These are phyloP conservation scores for Bipolaris gigantea DNA, from an alignment of 2,329 filamentous ascomycete genomes.

Conservation along the genomic window DNA sequence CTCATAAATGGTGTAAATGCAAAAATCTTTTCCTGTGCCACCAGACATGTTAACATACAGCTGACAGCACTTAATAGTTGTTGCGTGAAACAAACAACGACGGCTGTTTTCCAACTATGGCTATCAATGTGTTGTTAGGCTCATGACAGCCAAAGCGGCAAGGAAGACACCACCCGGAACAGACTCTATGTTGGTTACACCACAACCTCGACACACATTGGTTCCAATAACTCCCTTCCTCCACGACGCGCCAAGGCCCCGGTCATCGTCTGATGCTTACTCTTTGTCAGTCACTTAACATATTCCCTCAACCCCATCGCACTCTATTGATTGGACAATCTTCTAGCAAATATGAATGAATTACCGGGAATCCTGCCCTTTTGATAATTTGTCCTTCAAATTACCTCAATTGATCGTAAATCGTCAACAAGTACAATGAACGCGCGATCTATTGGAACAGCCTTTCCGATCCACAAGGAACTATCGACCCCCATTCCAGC, in stretches of 20 bases:
- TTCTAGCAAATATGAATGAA: background rate
- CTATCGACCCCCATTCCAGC: slow-evolving; percentile 11
- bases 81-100: background rate
- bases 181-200: background rate
- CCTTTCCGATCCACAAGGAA: background rate
- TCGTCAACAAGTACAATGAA: background rate
- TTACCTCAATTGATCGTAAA: background rate
- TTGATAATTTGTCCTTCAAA: background rate
- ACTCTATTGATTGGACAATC: background rate
- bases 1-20: background rate
- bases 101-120: background rate
- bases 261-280: background rate
- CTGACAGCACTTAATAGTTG: background rate
- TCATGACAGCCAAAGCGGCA: background rate
- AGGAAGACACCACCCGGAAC: background rate
- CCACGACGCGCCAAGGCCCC: background rate
- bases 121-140: background rate
- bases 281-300: background rate
- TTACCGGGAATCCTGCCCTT: background rate
- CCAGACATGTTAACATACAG: background rate
- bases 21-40: background rate
- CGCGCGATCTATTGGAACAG: no score
- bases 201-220: background rate
- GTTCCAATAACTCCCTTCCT: background rate
- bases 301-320: background rate